These are phyloP conservation scores for Fusarium tricinctum DNA, from an alignment of 2,329 filamentous ascomycete species.

Conservation along the genomic window DNA sequence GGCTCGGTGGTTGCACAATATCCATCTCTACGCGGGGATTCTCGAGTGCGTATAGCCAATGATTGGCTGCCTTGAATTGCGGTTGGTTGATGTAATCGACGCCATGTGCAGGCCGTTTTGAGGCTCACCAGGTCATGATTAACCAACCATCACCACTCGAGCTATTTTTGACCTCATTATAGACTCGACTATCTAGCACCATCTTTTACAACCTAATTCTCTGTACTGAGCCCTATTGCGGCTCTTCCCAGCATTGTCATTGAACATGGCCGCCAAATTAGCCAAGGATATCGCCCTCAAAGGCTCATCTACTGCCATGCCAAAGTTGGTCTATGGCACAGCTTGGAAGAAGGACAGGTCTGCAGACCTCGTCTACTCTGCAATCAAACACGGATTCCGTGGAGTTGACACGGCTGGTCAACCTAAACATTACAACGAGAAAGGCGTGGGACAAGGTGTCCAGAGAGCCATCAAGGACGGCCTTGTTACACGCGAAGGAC, in stretches of 20 bases:
- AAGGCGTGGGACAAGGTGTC: constrained; percentile 76
- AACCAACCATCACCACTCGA: constrained; percentile 9
- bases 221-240: background rate
- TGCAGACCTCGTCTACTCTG: constrained; percentile 75
- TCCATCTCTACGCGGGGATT: constrained; percentile 2
- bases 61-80: constrained; percentile 23
- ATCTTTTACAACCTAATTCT: background rate
- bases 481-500: constrained; percentile 66
- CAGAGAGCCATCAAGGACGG: constrained; percentile 71
- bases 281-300: constrained; percentile 54
- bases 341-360: constrained; percentile 86
- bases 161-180: background rate
- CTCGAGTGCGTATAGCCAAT: background rate
- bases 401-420: constrained; percentile 84
- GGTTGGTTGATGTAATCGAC: constrained; percentile 17
- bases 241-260: background rate
- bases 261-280: constrained; percentile 43
- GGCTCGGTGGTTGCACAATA: background rate
- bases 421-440: constrained; percentile 82
- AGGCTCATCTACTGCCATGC: constrained; percentile 57
- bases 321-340: constrained; percentile 79
- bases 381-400: constrained; percentile 77
- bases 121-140: constrained; percentile 35
- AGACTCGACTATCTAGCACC: background rate
- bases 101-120: constrained; percentile 17